Base-by-base conservation (phyloP, 257 asterid genomes). In the Capsicum chinense region DNA sequence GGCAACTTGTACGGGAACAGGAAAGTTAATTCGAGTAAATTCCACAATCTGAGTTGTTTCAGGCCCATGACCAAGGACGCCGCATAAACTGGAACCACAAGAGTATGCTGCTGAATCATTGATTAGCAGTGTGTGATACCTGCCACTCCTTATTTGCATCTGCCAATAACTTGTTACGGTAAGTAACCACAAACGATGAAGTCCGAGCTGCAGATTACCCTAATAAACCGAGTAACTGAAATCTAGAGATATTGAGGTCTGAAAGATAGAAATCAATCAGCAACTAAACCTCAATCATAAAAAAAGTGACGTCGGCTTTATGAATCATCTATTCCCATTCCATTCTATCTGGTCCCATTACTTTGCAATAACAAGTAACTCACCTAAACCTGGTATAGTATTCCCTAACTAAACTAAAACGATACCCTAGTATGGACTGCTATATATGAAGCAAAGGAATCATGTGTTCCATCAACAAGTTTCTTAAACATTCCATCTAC, bases 31-130 rank as follows among this genome's bases (percentile, higher is more conserved):
- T 80, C 87, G 93, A 5, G 94, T 88, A 87, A 94, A 94, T 85
- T 91, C 88, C 79, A 87, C 93, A 91, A 94, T 90, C 83, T 91
- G 95, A 16, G 96, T 94, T 82, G 90, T 89, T 88, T 94, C 97
- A 52, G 93, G 89, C 83, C 98, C 98, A 84, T 94, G 98, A 86
- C 98, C 97, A 86, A 94, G 98, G 84, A 94, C 97, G 21, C 98
- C 98, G 37, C 97, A 94, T 85, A 94, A 87, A 88, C 97, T 91
- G 86, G 98, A 94, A 78, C 98, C 98, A 73, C 97, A 93, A 52
- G 97, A 94, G 90, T 92, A 94, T 39, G 88, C 98, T 14, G 83
- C 89, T 71, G 86, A 88, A 74, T 91, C 88, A 19, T 89, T 90
- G 88, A 94, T 90, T 92, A 94, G 89, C 92, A 94, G 86, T 2